A percentile compares a stretch with the other conserved stretches of the same genome.
Evolutionary conservation across 2,329 filamentous ascomycete species (phyloP).

Genomic region (Colletotrichum aenigma): DNA sequence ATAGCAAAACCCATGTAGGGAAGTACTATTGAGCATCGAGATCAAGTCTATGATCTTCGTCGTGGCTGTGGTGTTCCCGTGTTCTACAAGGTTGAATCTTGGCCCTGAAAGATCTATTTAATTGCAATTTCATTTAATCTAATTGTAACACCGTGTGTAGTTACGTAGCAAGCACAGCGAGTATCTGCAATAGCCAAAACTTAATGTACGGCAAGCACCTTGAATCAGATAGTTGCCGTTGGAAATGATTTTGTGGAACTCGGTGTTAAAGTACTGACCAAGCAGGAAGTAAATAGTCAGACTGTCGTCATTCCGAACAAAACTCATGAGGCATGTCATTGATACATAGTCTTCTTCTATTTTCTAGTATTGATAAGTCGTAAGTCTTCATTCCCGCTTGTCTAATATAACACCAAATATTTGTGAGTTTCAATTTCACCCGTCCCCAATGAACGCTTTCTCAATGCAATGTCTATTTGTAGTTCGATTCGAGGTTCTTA

Average conservation of each 20-base stretch:
- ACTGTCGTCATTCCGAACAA: not conserved
- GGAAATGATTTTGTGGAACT: not conserved
- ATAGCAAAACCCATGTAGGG: not conserved
- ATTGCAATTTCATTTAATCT: no score
- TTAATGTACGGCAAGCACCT: not conserved
- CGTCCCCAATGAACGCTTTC: not conserved
- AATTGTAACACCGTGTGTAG: no score
- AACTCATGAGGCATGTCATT: not conserved
- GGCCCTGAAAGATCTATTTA: no score
- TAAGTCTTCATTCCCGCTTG: not conserved
- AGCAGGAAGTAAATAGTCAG: accelerated
- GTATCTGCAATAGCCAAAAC: no score
- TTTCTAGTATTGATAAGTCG: not conserved
- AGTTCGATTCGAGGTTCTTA: not conserved
- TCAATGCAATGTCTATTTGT: not conserved
- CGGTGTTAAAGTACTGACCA: not conserved
- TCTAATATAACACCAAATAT: not conserved
- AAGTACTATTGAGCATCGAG: no score
- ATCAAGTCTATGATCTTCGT: no score
- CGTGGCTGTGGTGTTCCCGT: no score
- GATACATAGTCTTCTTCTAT: not conserved
- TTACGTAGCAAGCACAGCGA: no score
- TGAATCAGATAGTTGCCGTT: not conserved
- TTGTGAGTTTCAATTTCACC: not conserved
- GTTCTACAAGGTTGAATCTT: no score